A percentile compares a stretch with the other conserved stretches of the same genome.
Evolutionary conservation across 768 basidiomycete species (phyloP).

Genomic region (Leccinum incarnatum): DNA sequence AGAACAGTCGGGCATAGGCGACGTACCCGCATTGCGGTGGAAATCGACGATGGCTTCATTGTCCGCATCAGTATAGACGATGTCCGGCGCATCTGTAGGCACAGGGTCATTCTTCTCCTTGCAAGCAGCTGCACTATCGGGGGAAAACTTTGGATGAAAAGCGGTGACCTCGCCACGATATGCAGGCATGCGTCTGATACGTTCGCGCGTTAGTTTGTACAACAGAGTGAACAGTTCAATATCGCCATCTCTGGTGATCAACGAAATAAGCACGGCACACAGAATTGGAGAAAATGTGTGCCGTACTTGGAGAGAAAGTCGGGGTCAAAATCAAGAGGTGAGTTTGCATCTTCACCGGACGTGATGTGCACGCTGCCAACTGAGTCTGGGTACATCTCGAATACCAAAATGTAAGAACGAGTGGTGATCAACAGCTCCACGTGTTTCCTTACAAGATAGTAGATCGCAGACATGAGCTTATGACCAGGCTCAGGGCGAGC

Average conservation of each 20-base stretch:
- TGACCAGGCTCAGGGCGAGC: slow-evolving; percentile 13
- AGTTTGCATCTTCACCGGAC: slow-evolving; percentile 39
- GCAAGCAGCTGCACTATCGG: slow-evolving; percentile 28
- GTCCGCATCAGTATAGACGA: neutral
- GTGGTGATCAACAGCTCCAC: neutral
- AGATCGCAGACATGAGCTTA: slow-evolving; percentile 29
- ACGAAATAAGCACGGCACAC: neutral
- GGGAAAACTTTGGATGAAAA: slow-evolving; percentile 30
- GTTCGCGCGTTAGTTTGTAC: slow-evolving; percentile 56
- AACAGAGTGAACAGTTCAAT: slow-evolving; percentile 45
- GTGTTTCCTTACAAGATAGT: slow-evolving; percentile 32
- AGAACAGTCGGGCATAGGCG: too few species aligned
- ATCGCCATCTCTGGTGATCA: slow-evolving; percentile 29
- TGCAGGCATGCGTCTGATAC: slow-evolving; percentile 49
- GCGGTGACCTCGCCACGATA: slow-evolving; percentile 22
- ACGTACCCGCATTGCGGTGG: neutral
- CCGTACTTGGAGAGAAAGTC: slow-evolving; percentile 44
- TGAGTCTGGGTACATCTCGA: slow-evolving; percentile 44
- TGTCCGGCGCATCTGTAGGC: neutral
- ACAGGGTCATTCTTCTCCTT: slow-evolving; percentile 19
- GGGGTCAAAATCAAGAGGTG: slow-evolving; percentile 43
- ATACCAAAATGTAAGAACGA: neutral
- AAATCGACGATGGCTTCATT: neutral
- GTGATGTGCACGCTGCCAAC: slow-evolving; percentile 48
- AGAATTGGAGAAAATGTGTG: neutral